Base-by-base conservation (phyloP, 2,329 filamentous ascomycete genomes). In the Ophiostoma himal-ulmi region DNA sequence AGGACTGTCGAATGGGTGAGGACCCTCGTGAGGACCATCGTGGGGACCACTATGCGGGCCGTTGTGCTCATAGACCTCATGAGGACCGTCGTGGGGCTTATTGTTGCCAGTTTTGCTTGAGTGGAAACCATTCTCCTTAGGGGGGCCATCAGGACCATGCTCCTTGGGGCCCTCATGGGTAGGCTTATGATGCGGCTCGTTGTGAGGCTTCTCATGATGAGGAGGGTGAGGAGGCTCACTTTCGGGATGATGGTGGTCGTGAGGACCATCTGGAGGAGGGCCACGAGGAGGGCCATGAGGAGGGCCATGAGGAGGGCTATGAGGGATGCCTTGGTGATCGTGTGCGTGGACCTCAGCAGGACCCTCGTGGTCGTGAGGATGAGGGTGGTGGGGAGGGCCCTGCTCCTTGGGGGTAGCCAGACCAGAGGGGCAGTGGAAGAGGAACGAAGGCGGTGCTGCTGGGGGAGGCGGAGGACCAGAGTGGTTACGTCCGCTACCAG, bases 401-500 rank as follows among this genome's bases (percentile, higher is more conserved):
- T 62, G 44, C 20, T 52, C 34, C 13, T n/a, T 39, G 10, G 34
- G 62, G n/a, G 34, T 30, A 26, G 69, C 17, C 30, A 67, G 37
- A 14, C 41, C 41, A 37, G 68, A 41, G 1, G 69, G 73, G 36
- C 75, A 75, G 64, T 75, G 73, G 71, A 75, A 74, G 70, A 75
- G 72, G 48, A 72, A 71, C 34, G 71, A 66, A 34, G 72, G 71
- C 52, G 71, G 72, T 22, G 62, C 34, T 10, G 62, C 7, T 14
- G 68, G 72, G 20, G 70, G 71, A 0, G 70, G 71, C 1, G 71
- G 70, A 0, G 71, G 68, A 1, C 68, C 68, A 7, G 65, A 34
- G 14, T 62, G 57, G 2, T 37, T 14, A 30, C 69, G 68, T 13
- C 67, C 64, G 52, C 67, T 14, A 6, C 54, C 57, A 11, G 68